phyloP scores from a whole-genome alignment of 805 yeast species.

The Monosporozyma aquatica region DNA sequence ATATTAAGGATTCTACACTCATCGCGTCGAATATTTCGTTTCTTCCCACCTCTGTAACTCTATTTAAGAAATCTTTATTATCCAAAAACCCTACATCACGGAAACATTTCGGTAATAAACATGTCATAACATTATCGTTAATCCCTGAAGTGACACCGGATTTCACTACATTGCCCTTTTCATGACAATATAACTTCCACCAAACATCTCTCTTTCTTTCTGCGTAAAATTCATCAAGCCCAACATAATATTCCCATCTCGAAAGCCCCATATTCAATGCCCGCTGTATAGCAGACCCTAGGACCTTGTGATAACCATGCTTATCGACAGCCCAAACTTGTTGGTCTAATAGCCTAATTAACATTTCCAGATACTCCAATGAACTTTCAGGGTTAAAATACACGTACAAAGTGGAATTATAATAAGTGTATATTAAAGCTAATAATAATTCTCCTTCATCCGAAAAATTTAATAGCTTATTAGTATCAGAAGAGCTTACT shows the following conservation, averaged over 20 bases:
- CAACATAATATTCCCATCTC: slow-evolving; percentile 30
- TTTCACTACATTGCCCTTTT: slow-evolving; percentile 12
- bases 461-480: slow-evolving; percentile 12
- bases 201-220: slow-evolving; percentile 23
- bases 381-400: slow-evolving; percentile 10
- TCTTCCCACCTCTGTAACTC: slow-evolving; percentile 9
- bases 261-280: slow-evolving; percentile 23
- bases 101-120: slow-evolving; percentile 21
- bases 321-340: slow-evolving; percentile 22
- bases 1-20: slow-evolving; percentile 8
- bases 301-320: slow-evolving; percentile 17
- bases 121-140: slow-evolving; percentile 16
- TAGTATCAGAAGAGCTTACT: slow-evolving; percentile 2
- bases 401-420: slow-evolving; percentile 19
- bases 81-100: slow-evolving; percentile 21
- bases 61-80: slow-evolving; percentile 13
- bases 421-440: slow-evolving; percentile 19
- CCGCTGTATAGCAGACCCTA: slow-evolving; percentile 17
- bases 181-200: slow-evolving; percentile 27
- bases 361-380: slow-evolving; percentile 22
- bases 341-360: slow-evolving; percentile 18
- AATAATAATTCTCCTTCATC: slow-evolving; percentile 19
- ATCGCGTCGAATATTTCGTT: slow-evolving; percentile 12
- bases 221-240: slow-evolving; percentile 24
- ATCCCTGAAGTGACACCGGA: slow-evolving; percentile 18